Base-by-base conservation (phyloP, 352 stramenopile genomes). In the Phytophthora litchii region DNA sequence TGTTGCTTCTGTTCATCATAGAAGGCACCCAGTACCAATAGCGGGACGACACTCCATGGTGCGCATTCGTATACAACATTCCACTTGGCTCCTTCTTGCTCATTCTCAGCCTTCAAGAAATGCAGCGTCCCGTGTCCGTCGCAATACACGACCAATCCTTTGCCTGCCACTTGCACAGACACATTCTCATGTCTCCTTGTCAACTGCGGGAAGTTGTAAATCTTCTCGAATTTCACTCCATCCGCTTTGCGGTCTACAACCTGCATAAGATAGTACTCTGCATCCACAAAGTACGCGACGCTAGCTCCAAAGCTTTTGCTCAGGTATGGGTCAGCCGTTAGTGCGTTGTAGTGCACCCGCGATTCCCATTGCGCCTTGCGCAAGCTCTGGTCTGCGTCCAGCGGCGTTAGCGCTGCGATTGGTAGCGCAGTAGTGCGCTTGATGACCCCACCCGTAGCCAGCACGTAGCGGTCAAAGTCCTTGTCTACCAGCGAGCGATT, bases 321-420 rank as follows among this genome's bases (percentile, higher is more conserved):
- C 37, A 74, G 53, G 54, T 91, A 91, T 14, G 83, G 80, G 51
- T 92, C 83, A 0, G 58, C 45, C 3, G 64, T 55, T 31, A 94
- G 67, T 5, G 68, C 73, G 58, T 94, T 92, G 70, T 88, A 64
- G 51, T 82, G 74, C 44, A 88, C 70, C 16, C 83, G 81, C 10
- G 81, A 69, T 29, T 92, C 75, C 86, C 86, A 93, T 20, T 92
- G 80, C 31, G 84, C 76, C 47, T 91, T 92, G 54, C 78, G 74
- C 55, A 84, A 60, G 47, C 67, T 87, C 21, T 78, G 67, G 1
- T 51, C 47, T 4, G 72, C 70, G 16, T 75, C 68, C 11, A 93
- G 64, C 37, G 81, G 74, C 35, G 54, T 55, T 7, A 94, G 67
- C 31, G 60, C 67, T 3, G 61, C 45, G 11, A 61, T 36, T 12